Base-by-base conservation (phyloP, 441 rosid genomes). In the Jatropha podagrica region DNA sequence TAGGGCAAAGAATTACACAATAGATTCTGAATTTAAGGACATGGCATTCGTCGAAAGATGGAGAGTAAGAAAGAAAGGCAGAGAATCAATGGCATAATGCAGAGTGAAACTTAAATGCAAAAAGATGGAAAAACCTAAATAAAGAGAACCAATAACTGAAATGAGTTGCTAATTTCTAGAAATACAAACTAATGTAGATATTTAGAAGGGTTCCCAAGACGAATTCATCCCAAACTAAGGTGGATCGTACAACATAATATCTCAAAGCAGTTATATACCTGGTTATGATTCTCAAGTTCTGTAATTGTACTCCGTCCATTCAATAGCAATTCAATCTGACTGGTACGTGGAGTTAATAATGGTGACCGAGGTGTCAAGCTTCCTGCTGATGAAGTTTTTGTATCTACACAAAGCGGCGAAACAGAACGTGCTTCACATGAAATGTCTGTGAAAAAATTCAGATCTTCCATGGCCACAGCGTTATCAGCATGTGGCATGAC, bases 361-460 rank as follows among this genome's bases (percentile, higher is more conserved):
- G 98, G 97, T 60, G 99, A 92, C 56, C 91, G 82, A 40, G 99
- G 99, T 49, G 99, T 96, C 85, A 88, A 84, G 87, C 96, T 94
- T 84, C 92, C 99, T 40, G 73, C 79, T 55, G 98, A 90, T 23
- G 90, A 84, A 26, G 82, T 76, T 74, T 85, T 91, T 44, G 81
- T 68, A 72, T 85, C 95, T 58, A n/a, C 63, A 82, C 87, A 91
- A 72, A 81, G 69, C 68, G 85, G 71, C 38, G 54, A 15, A 74
- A 56, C 44, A 20, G 83, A 78, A 72, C 73, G 86, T 51, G 81
- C 71, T 68, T 87, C 90, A 67, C 84, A 78, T 54, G 94, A 83
- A 65, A 78, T 68, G 55, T 84, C 86, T 48, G 82, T 85, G 79
- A 88, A 82, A 69, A 81, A 74, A 68, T 78, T 83, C 67, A 86